Percentiles rank a stretch among this genome's conserved stretches.
These are phyloP conservation scores for Pseudogymnoascus sp. DNA, from an alignment of 2,329 filamentous ascomycete species.

Conservation along the genomic window DNA sequence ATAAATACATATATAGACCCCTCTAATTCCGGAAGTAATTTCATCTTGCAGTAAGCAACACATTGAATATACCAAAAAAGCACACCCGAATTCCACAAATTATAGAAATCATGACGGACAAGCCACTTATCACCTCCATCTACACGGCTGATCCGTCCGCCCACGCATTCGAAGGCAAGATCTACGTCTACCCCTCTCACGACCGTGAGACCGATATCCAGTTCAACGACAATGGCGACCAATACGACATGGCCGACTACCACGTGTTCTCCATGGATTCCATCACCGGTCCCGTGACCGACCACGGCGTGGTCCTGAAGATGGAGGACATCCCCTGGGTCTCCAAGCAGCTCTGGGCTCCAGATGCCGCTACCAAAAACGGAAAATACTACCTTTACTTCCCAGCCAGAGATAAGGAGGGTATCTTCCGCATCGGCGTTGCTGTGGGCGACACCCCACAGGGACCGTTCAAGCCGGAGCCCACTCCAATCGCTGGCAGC, in stretches of 20 bases:
- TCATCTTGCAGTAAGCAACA: not conserved
- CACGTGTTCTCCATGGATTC: slow-evolving; percentile 61
- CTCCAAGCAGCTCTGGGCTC: slow-evolving; percentile 73
- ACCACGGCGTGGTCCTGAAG: slow-evolving; percentile 64
- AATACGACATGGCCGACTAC: slow-evolving; percentile 75
- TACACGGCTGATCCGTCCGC: slow-evolving; percentile 77
- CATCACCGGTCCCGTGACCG: slow-evolving; percentile 52
- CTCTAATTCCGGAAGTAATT: not conserved
- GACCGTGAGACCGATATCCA: slow-evolving; percentile 67
- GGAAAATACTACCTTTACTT: slow-evolving; percentile 72
- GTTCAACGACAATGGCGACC: slow-evolving; percentile 79
- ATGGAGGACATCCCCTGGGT: slow-evolving; percentile 67
- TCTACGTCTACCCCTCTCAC: slow-evolving; percentile 78
- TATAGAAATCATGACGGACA: slow-evolving; percentile 1
- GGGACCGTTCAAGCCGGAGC: slow-evolving; percentile 63
- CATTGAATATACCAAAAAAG: not conserved
- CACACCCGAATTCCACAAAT: not conserved
- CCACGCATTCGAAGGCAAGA: slow-evolving; percentile 66
- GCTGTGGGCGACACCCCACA: slow-evolving; percentile 56
- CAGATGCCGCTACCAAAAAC: slow-evolving; percentile 63
- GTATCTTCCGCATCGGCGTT: slow-evolving; percentile 68
- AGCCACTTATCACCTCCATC: slow-evolving; percentile 63
- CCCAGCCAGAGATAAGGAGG: slow-evolving; percentile 63
- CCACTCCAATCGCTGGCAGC: slow-evolving; percentile 57
- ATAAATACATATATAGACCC: not conserved